These are phyloP conservation scores for Astragalus membranaceus DNA, from an alignment of 306 rosid species.

Conservation along the genomic window DNA sequence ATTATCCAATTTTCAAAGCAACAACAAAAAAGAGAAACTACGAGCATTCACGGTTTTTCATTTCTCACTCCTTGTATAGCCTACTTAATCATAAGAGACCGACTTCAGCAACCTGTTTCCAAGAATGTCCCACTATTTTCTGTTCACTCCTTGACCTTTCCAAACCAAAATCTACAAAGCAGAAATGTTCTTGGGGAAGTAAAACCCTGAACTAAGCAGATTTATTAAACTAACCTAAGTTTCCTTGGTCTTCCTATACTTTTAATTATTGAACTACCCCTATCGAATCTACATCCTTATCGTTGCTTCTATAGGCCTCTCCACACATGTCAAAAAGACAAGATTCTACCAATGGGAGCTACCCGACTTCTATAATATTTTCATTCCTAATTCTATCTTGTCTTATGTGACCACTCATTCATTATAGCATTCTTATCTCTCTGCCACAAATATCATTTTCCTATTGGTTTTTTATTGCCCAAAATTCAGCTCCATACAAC, in stretches of 20 bases:
- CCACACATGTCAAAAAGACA: neutral
- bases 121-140: neutral
- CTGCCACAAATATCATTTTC: neutral
- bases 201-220: slow-evolving; percentile 1
- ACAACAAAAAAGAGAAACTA: neutral
- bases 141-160: neutral
- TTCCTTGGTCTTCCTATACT: neutral
- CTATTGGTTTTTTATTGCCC: neutral
- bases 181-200: neutral
- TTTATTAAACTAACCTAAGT: slow-evolving; percentile 1
- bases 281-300: neutral
- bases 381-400: neutral
- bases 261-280: neutral
- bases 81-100: neutral
- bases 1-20: neutral
- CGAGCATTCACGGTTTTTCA: too few relatives aligned
- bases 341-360: neutral
- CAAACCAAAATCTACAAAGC: neutral
- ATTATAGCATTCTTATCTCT: neutral
- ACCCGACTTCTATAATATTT: neutral
- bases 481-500: neutral
- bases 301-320: neutral
- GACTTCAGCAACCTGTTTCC: neutral
- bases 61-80: neutral
- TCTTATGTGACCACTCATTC: neutral